Evolutionary conservation across 2,329 filamentous ascomycete species (phyloP), one percentile per base, ranked within the genome.

Genomic region (Diplocarpon rosae): DNA sequence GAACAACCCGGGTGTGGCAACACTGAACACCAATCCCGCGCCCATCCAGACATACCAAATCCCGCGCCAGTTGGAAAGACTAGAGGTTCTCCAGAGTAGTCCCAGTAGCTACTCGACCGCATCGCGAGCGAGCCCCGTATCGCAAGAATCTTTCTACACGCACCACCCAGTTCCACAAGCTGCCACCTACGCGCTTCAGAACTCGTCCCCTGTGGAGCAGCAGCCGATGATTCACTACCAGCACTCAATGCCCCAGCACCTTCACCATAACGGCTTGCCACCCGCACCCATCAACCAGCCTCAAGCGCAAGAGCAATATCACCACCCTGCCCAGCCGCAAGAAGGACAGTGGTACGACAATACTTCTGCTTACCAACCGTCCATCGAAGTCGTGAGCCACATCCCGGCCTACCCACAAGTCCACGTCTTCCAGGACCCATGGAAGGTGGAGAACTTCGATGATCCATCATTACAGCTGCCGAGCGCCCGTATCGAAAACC

Each of bases 1-100:
- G 51, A 71, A 68, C 57, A 79, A 79, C 54, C 75, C 76, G 9
- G 74, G 71, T 11, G 71, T 81, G 5, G 76, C 75, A 28, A 80
- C 75, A 11, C 73, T 80, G 69, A 76, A 73, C 60, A 69, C 73
- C 10, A 69, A 68, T 51, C 56, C 66, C 6, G 63, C 75, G 38
- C 65, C 68, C n/a, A 60, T 66, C 6, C 63, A 70, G 45, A 59
- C 51, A 5, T 75, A 75, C 59, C 71, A 75, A 40, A 51, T 59
- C 42, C 55, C 57, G 45, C 53, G 67, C 6, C 62, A 71, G 13
- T 40, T 64, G 20, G 57, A 63, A 24, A 66, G 65, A 37, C 67
- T 56, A 30, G 66, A 68, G 5, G 69, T 75, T 14, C 65, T 78
- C 31, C 71, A 77, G 51, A 79, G 70, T 59, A 80, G 76, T 55